Percentiles rank a stretch among this genome's conserved stretches.
These are phyloP conservation scores for Fusarium redolens DNA, from an alignment of 2,329 filamentous ascomycete species.

Conservation along the genomic window DNA sequence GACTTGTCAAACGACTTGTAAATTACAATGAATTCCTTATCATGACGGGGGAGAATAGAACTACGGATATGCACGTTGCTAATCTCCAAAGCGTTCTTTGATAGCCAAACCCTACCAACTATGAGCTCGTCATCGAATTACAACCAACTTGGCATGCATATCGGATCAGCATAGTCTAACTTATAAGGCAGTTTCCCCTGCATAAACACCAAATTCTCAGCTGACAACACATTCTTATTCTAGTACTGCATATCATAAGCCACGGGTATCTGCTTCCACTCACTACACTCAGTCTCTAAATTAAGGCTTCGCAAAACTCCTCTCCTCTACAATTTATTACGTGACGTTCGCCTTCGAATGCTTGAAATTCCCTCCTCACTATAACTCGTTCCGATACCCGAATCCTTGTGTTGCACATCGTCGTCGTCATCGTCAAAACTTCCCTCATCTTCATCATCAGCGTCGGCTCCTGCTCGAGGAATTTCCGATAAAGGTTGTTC, in stretches of 20 bases:
- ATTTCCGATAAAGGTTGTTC: slow-evolving; percentile 49
- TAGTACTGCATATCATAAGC: neutral
- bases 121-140: slow-evolving; percentile 37
- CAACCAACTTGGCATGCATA: slow-evolving; percentile 1
- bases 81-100: neutral
- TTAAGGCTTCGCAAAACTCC: neutral
- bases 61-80: too few species aligned
- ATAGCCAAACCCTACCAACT: slow-evolving; percentile 7
- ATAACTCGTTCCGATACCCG: slow-evolving; percentile 66
- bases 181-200: neutral
- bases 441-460: slow-evolving; percentile 59
- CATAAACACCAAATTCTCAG: neutral
- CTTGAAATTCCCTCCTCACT: slow-evolving; percentile 52
- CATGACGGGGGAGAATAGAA: neutral
- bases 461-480: slow-evolving; percentile 53
- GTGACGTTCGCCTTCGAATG: slow-evolving; percentile 49
- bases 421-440: slow-evolving; percentile 51
- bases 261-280: slow-evolving; percentile 20
- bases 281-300: slow-evolving; percentile 2
- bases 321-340: slow-evolving; percentile 26
- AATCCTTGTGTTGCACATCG: slow-evolving; percentile 52
- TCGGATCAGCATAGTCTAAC: neutral
- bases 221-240: slow-evolving; percentile 1
- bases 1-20: neutral
- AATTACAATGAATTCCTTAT: neutral